These are phyloP conservation scores for Dissophora globulifera DNA, from an alignment of 192 early-diverging fungal species.

Conservation along the genomic window DNA sequence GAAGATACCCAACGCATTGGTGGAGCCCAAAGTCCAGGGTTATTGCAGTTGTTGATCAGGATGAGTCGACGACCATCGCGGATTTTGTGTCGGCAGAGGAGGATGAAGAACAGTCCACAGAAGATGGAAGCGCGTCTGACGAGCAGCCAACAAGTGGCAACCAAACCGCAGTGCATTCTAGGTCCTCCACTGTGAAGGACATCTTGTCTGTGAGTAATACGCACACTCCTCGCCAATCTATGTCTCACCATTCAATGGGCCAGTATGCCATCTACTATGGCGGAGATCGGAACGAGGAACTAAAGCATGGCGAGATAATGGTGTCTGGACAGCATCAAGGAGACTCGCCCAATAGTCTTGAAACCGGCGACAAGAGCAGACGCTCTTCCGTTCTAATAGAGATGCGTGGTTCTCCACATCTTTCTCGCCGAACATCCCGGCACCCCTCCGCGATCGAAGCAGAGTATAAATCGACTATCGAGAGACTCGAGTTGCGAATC, in stretches of 20 bases:
- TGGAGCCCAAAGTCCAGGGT: conserved; percentile 53
- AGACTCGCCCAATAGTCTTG: neutral
- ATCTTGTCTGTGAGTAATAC: neutral
- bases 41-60: conserved; percentile 30
- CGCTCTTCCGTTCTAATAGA: conserved; percentile 14
- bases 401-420: conserved; percentile 9
- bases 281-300: conserved; percentile 16
- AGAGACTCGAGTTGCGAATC: conserved; percentile 21
- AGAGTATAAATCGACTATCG: conserved; percentile 21
- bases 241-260: neutral
- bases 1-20: conserved; percentile 67
- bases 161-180: neutral
- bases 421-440: neutral
- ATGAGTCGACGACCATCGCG: conserved; percentile 33
- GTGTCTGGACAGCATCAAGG: neutral
- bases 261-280: conserved; percentile 46
- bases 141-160: neutral
- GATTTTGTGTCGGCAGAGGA: conserved; percentile 23
- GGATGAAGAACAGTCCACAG: neutral
- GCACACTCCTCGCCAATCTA: neutral
- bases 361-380: neutral
- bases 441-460: neutral
- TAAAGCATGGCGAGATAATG: conserved; percentile 25
- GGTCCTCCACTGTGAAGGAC: neutral
- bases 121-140: neutral